A percentile compares a stretch with the other conserved stretches of the same genome.
Evolutionary conservation across 139 green algal species (phyloP).

Genomic region (Asterochloris erici): DNA sequence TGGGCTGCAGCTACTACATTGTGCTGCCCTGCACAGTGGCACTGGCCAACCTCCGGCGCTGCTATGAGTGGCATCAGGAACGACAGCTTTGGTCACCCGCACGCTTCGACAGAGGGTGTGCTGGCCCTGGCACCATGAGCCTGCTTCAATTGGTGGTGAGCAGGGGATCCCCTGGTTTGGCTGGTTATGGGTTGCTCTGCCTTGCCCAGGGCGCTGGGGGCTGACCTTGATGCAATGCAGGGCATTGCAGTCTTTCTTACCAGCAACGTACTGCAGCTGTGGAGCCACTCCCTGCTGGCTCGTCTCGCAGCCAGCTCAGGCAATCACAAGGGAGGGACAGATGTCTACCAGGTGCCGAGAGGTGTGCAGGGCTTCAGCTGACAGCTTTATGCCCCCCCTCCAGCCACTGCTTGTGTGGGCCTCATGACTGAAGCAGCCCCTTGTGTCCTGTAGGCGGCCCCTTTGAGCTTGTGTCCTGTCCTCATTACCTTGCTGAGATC

Average conservation of each 20-base stretch:
- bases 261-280: slow-evolving; percentile 51
- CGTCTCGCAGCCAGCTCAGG: slow-evolving; percentile 18
- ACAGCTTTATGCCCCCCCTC: background rate
- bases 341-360: background rate
- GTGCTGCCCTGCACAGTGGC: slow-evolving; percentile 60
- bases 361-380: background rate
- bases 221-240: background rate
- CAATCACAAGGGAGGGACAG: background rate
- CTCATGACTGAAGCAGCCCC: too few relatives aligned
- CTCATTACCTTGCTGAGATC: slow-evolving; percentile 82
- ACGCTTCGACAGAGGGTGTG: background rate
- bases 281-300: slow-evolving; percentile 48
- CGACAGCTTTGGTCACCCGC: background rate
- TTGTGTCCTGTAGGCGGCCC: slow-evolving; percentile 33
- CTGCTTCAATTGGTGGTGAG: background rate
- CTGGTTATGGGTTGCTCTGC: background rate
- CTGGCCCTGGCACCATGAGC: background rate
- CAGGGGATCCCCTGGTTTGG: background rate
- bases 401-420: too few relatives aligned
- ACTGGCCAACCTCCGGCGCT: slow-evolving; percentile 3
- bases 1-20: slow-evolving; percentile 60
- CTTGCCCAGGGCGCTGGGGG: background rate
- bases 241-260: slow-evolving; percentile 42
- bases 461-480: slow-evolving; percentile 77
- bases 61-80: background rate